Base-by-base conservation (phyloP, 1,139 yeast species). In the Candida labiduridarum region DNA sequence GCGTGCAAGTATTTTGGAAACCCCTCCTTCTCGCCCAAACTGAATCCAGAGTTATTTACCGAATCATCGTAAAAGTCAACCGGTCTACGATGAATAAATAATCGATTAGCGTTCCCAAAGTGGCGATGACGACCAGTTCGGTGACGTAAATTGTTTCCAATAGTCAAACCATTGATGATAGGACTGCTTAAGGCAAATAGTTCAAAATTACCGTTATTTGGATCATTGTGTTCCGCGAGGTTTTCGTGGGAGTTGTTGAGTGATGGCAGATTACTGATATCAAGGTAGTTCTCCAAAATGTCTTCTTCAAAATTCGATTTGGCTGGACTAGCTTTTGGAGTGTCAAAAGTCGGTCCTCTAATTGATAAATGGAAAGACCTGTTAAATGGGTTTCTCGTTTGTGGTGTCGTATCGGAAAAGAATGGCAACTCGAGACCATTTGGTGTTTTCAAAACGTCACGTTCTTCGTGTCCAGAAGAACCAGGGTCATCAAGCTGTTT, bases 141-240 rank as follows among this genome's bases (percentile, higher is more conserved):
- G 45, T 66, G 69, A 12, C 65, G 52, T 29, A 66, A 50, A 51
- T 64, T 67, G 15, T 61, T 59, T 0, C 78, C 78, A 16, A 72
- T 58, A 1, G 74, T 73, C 18, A 73, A 57, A 0, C 78, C 78
- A 53, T 69, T 72, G 12, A 73, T 68, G 9, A 73, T 54, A 1
- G 78, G 78, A 30, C 76, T 69, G 47, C 59, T 64, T 9, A 68
- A 54, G 44, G 71, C 77, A 52, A 58, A 69, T 4, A 69, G 52
- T 22, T 66, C 67, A 34, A 66, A 56, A 35, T 59, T 52, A 18
- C 39, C 29, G 15, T 34, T 34, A 11, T 11, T 34, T 10, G 18
- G 31, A 29, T 34, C 41, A 30, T 38, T 18, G n/a, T 8, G 35
- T 19, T 29, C 42, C 7, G 18, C 30, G 2, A 16, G 36, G 10